Conservation (phyloP, 345 rosid species). For the Eucalyptus regnans region DNA sequence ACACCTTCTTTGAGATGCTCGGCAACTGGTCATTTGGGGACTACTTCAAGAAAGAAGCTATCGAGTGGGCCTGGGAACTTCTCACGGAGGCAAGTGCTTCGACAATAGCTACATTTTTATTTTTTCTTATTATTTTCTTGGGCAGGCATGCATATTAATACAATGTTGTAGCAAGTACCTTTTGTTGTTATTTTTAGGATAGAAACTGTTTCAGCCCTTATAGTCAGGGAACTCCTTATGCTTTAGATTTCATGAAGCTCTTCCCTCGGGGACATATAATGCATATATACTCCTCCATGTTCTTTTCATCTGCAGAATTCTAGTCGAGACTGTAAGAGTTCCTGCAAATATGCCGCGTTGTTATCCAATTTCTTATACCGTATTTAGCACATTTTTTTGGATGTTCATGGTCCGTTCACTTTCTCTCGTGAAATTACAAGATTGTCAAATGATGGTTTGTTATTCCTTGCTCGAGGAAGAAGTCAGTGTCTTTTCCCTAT, state of each 20-base stretch:
- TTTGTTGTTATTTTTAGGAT: not conserved
- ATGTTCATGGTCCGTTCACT: not conserved
- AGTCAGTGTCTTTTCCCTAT: not conserved
- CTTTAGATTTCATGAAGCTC: not conserved
- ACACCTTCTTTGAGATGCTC: constrained; percentile 98
- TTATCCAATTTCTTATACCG: not conserved
- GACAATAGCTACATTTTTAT: not conserved
- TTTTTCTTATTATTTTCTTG: not conserved
- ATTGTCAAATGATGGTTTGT: not conserved
- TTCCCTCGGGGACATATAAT: not conserved
- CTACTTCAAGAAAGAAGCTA: constrained; percentile 91
- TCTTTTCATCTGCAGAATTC: not conserved
- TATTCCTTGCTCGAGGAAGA: not conserved
- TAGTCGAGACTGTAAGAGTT: not conserved
- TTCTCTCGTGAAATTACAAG: not conserved
- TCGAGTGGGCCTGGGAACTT: constrained; percentile 98
- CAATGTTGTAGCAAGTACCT: not conserved
- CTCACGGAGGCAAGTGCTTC: constrained; percentile 43
- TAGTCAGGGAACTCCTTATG: not conserved
- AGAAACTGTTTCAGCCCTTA: not conserved
- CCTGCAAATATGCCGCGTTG: not conserved
- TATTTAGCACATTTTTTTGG: not conserved
- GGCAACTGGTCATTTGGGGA: constrained; percentile 99
- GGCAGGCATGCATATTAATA: not conserved
- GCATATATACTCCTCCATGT: not conserved